These are phyloP conservation scores for Boletus sp. DNA, from an alignment of 768 basidiomycete species.

Conservation along the genomic window DNA sequence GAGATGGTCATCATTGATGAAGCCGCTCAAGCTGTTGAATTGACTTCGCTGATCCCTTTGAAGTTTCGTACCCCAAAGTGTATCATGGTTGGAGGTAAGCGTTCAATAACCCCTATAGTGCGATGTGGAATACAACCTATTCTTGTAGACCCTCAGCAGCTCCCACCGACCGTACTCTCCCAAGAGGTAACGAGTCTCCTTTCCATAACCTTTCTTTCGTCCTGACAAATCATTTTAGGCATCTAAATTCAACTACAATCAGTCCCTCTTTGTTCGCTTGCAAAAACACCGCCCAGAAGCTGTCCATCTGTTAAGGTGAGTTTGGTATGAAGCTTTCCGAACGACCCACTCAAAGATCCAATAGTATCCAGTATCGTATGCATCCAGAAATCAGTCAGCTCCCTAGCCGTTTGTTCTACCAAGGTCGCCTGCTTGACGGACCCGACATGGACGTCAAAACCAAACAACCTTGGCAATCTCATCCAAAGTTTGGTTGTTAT, in stretches of 20 bases:
- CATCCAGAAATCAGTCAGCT: constrained; percentile 92
- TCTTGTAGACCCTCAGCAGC: constrained; percentile 74
- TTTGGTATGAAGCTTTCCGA: not conserved
- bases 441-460: constrained; percentile 87
- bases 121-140: not conserved
- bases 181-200: constrained; percentile 42
- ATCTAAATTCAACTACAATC: constrained; percentile 72
- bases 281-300: constrained; percentile 77
- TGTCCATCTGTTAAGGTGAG: constrained; percentile 86
- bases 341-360: not conserved
- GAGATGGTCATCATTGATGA: constrained; percentile 98
- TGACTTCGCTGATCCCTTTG: constrained; percentile 92
- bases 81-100: constrained; percentile 86
- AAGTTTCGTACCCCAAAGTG: constrained; percentile 82
- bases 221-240: constrained; percentile 43
- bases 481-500: constrained; percentile 79
- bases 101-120: not conserved
- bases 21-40: constrained; percentile 94
- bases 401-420: constrained; percentile 88
- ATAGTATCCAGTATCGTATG: constrained; percentile 99
- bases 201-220: constrained; percentile 23
- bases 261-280: constrained; percentile 90
- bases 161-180: constrained; percentile 90
- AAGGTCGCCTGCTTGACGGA: constrained; percentile 76
- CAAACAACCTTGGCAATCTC: constrained; percentile 78